Conservation (phyloP, 257 asterid species). For the Solanum ahanhuiri region DNA sequence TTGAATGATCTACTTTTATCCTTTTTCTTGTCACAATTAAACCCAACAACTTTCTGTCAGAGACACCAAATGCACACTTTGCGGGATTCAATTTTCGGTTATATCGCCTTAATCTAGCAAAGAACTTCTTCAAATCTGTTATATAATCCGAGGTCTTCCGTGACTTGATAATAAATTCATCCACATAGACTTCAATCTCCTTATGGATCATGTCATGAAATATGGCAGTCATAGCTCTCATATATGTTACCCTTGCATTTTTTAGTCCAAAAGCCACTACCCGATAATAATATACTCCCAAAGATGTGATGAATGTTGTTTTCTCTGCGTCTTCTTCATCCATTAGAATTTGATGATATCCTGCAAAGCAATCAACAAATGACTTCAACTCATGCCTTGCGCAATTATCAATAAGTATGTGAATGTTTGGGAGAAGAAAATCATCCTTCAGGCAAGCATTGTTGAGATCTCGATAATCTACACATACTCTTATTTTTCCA, state of each 20-base stretch:
- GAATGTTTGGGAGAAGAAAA: no score
- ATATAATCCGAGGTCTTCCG: no score
- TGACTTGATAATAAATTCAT: no score
- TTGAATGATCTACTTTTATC: neutral
- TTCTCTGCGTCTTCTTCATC: neutral
- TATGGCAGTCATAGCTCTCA: neutral
- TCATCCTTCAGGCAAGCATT: no score
- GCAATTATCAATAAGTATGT: no score
- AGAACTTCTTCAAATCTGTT: no score
- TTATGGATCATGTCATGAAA: no score
- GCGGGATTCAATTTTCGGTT: neutral
- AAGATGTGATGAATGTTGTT: neutral
- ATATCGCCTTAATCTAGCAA: no score
- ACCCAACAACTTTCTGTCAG: fast-evolving
- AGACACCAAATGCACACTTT: neutral
- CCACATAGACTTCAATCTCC: neutral
- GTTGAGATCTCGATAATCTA: no score
- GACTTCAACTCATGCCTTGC: neutral
- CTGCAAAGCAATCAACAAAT: neutral
- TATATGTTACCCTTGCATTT: neutral
- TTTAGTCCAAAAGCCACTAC: neutral
- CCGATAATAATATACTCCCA: neutral
- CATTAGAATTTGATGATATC: neutral
- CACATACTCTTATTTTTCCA: no score
- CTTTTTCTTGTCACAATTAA: neutral